These are phyloP conservation scores for Hypoxylon perforatum DNA, from an alignment of 495 filamentous ascomycete species.

Conservation along the genomic window DNA sequence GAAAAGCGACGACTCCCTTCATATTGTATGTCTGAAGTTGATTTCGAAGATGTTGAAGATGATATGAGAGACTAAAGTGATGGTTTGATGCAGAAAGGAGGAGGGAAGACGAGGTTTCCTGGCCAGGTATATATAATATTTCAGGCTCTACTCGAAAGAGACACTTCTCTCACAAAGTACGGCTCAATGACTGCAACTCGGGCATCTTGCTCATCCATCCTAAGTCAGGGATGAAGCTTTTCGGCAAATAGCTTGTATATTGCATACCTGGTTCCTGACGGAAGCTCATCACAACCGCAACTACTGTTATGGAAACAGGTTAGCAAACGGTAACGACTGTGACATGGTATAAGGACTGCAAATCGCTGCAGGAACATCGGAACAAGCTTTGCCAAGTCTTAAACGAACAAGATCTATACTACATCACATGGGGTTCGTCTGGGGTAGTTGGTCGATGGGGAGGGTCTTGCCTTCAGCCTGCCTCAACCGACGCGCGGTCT, in stretches of 20 bases:
- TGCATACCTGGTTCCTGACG: constrained; percentile 6
- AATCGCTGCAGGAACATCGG: constrained; percentile 27
- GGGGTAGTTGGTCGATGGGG: constrained; percentile 46
- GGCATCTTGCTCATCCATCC: background rate
- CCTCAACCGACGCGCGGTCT: constrained; percentile 56
- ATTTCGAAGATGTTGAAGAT: constrained; percentile 1
- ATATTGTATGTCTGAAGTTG: constrained; percentile 17
- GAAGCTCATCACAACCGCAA: constrained; percentile 8
- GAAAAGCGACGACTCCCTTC: constrained; percentile 36
- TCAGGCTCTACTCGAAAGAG: constrained; percentile 3
- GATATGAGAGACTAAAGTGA: background rate
- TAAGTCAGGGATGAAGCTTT: constrained; percentile 15
- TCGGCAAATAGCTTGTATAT: constrained; percentile 21
- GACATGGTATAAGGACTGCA: constrained; percentile 10
- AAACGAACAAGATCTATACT: constrained; percentile 20
- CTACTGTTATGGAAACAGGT: constrained; percentile 7
- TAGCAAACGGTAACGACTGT: constrained; percentile 11
- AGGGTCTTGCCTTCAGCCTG: constrained; percentile 56
- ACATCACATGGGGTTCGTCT: background rate
- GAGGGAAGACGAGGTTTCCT: background rate
- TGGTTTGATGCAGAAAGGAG: background rate
- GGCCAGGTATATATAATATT: constrained; percentile 31
- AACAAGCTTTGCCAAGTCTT: constrained; percentile 40
- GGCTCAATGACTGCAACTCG: background rate
- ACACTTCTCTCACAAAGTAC: background rate